These are phyloP conservation scores for Neurospora intermedia DNA, from an alignment of 495 filamentous ascomycete genomes.

Conservation along the genomic window DNA sequence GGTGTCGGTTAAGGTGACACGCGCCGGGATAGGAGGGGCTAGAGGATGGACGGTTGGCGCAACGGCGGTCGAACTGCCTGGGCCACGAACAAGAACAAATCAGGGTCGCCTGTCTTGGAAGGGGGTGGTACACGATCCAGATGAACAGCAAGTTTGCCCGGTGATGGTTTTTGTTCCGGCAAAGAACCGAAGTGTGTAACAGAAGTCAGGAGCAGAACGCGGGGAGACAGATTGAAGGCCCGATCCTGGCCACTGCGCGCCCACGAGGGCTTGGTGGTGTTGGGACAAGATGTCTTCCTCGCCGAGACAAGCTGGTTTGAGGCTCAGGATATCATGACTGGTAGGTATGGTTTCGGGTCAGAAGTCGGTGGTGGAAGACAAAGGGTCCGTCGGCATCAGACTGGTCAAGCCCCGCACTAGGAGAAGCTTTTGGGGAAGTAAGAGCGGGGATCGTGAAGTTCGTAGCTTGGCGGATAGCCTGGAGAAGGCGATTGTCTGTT, in stretches of 20 bases:
- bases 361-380: slow-evolving; percentile 2
- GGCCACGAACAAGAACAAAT: slow-evolving; percentile 11
- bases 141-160: neutral
- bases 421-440: neutral
- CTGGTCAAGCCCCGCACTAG: slow-evolving; percentile 1
- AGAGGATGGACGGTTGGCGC: slow-evolving; percentile 7
- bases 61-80: slow-evolving; percentile 7
- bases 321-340: slow-evolving; percentile 27
- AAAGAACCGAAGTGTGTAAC: neutral
- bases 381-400: neutral
- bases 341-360: slow-evolving; percentile 4
- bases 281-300: slow-evolving; percentile 16
- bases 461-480: neutral
- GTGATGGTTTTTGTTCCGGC: neutral
- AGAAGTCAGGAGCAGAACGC: neutral
- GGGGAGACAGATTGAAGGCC: neutral
- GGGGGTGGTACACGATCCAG: neutral
- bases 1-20: slow-evolving; percentile 13
- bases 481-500: neutral
- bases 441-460: neutral
- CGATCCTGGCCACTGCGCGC: slow-evolving; percentile 1
- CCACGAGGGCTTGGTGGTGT: slow-evolving; percentile 4
- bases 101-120: slow-evolving; percentile 8
- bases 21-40: slow-evolving; percentile 4
- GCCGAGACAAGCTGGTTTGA: slow-evolving; percentile 16